Percentiles rank a stretch among this genome's conserved stretches.
Conservation (phyloP, 208 protist species). For the Wallacemonas sp. region DNA sequence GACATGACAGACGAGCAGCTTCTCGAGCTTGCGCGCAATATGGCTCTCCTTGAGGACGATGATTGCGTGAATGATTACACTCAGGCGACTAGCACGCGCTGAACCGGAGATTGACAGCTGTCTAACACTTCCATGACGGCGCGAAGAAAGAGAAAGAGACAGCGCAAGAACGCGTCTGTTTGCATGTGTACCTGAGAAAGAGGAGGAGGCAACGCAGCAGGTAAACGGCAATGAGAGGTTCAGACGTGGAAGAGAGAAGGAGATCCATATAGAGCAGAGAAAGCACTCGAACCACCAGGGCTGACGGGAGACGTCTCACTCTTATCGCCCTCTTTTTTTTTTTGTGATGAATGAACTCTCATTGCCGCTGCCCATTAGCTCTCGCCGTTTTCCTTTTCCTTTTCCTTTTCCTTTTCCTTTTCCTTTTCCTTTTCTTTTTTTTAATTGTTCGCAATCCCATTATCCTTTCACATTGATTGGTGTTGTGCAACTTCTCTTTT, state of each 20-base stretch:
- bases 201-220: too few relatives aligned
- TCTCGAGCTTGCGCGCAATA: conserved; percentile 9
- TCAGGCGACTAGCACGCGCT: too few relatives aligned
- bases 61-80: not conserved
- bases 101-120: too few relatives aligned
- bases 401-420: conserved; percentile 16
- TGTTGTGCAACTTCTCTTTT: too few relatives aligned
- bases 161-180: too few relatives aligned
- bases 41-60: conserved; percentile 8
- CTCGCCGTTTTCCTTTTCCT: not conserved
- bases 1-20: conserved; percentile 5
- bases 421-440: conserved; percentile 16
- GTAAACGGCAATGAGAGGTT: too few relatives aligned
- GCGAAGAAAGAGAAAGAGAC: too few relatives aligned
- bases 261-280: too few relatives aligned
- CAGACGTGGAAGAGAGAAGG: too few relatives aligned
- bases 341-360: not conserved
- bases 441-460: not conserved
- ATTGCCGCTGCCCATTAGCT: not conserved
- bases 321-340: not conserved
- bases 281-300: not conserved
- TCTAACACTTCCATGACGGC: too few relatives aligned
- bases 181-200: too few relatives aligned
- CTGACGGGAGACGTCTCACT: not conserved
- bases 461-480: too few relatives aligned